These are phyloP conservation scores for Phaseolus coccineus DNA, from an alignment of 331 rosid genomes.

Conservation along the genomic window DNA sequence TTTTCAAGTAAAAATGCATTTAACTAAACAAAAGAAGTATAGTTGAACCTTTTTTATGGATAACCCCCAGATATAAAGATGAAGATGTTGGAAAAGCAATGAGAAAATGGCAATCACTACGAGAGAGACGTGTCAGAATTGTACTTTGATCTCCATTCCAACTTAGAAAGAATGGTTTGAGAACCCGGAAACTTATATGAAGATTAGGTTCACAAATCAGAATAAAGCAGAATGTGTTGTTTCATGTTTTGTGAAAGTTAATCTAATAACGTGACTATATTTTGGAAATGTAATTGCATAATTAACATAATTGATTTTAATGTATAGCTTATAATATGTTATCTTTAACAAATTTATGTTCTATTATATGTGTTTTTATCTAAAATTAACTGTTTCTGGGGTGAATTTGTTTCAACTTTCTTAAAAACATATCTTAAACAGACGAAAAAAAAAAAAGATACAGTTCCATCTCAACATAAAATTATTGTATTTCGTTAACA, in stretches of 20 bases:
- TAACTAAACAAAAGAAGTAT: background rate
- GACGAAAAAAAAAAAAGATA: too few relatives aligned
- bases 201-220: background rate
- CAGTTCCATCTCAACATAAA: too few relatives aligned
- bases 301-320: background rate
- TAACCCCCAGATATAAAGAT: background rate
- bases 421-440: too few relatives aligned
- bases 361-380: too few relatives aligned
- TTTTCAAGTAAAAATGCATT: background rate
- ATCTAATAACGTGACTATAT: background rate
- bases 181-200: constrained; percentile 6
- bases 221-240: background rate
- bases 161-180: background rate
- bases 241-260: background rate
- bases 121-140: constrained; percentile 11
- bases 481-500: too few relatives aligned
- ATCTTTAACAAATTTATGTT: too few relatives aligned
- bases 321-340: background rate
- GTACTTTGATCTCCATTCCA: background rate
- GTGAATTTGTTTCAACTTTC: too few relatives aligned
- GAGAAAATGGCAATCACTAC: background rate
- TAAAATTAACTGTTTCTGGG: too few relatives aligned
- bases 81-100: background rate
- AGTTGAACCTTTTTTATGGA: background rate
- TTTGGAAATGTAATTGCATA: background rate